Evolutionary conservation across 371 early-diverging fungal genomes (phyloP).

Genomic region (Saksenaea oblongispora): DNA sequence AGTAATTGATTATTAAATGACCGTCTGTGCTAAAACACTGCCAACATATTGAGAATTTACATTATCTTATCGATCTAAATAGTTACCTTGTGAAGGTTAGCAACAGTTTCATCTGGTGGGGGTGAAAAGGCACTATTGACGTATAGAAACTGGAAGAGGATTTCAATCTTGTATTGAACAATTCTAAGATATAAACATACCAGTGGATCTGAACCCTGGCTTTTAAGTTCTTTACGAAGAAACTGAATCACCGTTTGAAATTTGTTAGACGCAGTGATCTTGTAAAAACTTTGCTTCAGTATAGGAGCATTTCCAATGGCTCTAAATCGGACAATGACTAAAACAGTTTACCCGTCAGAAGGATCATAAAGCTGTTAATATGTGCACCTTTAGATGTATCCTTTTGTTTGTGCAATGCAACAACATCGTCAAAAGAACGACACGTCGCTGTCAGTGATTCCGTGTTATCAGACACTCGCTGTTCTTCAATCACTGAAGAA

Average conservation of each 20-base stretch:
- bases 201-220: constrained; percentile 75
- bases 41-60: neutral
- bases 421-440: constrained; percentile 26
- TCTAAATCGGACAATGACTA: constrained; percentile 84
- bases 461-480: neutral
- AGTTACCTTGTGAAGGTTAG: constrained; percentile 77
- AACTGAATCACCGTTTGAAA: constrained; percentile 86
- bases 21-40: constrained; percentile 83
- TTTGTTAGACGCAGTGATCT: constrained; percentile 78
- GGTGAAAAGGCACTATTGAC: constrained; percentile 93
- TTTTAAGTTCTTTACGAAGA: constrained; percentile 80
- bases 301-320: constrained; percentile 93
- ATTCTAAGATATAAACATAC: constrained; percentile 40
- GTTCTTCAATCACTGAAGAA: neutral
- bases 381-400: constrained; percentile 47
- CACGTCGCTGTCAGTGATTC: neutral
- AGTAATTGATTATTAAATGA: constrained; percentile 86
- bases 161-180: neutral
- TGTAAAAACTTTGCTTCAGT: constrained; percentile 82
- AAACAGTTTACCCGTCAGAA: neutral
- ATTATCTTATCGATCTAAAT: neutral
- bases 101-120: constrained; percentile 89
- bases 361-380: neutral
- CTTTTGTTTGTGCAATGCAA: constrained; percentile 42
- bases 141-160: constrained; percentile 75